Percentiles rank a stretch among this genome's conserved stretches.
Evolutionary conservation across 768 basidiomycete genomes (phyloP).

Genomic region (Suillus lakei): DNA sequence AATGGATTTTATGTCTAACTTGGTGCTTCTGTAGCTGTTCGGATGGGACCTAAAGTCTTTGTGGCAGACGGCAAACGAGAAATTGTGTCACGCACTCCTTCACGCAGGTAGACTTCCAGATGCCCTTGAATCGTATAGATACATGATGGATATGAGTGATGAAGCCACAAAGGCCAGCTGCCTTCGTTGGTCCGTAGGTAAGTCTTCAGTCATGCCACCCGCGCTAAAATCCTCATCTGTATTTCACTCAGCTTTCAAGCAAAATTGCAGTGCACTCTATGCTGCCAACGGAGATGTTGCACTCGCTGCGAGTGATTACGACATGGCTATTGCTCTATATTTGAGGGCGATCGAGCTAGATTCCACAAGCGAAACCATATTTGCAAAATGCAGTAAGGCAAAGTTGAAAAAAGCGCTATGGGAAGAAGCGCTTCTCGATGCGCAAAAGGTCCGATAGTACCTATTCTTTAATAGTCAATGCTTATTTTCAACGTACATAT

Average conservation of each 20-base stretch:
- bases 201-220: neutral
- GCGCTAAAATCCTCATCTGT: neutral
- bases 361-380: neutral
- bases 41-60: neutral
- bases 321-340: neutral
- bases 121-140: neutral
- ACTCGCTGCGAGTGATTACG: neutral
- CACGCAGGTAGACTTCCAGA: neutral
- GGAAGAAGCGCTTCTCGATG: neutral
- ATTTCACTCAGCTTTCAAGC: neutral
- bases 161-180: neutral
- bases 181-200: neutral
- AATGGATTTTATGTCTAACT: neutral
- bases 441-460: neutral
- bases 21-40: neutral
- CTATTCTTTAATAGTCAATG: neutral
- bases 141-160: conserved; percentile 2
- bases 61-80: neutral
- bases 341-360: neutral
- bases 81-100: neutral
- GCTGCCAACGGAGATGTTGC: neutral
- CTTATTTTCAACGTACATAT: neutral
- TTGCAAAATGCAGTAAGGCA: neutral
- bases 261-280: neutral
- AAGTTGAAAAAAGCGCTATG: neutral